phyloP scores from a whole-genome alignment of 805 yeast species.

The Yamadazyma paraphyllophila region DNA sequence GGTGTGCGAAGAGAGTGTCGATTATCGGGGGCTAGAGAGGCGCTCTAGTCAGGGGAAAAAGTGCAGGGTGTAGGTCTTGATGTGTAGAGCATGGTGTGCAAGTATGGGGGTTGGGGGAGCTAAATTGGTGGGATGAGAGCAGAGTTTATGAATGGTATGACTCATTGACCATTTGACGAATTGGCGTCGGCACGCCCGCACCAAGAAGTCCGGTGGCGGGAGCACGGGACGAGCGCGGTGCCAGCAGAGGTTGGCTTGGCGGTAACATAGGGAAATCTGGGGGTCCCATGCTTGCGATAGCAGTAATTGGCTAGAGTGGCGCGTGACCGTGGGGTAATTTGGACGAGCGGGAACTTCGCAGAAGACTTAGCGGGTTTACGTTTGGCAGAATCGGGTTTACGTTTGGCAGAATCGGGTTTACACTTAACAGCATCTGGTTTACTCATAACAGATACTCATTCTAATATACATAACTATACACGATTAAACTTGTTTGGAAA shows the following conservation, averaged over 20 bases:
- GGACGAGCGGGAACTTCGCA: too few species aligned
- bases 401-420: too few species aligned
- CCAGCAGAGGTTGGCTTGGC: neutral
- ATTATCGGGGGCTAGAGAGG: neutral
- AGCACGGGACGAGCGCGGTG: neutral
- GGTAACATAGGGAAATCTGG: too few species aligned
- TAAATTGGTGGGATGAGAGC: neutral
- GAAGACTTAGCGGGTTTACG: too few species aligned
- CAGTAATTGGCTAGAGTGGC: too few species aligned
- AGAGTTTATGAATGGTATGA: neutral
- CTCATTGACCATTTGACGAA: neutral
- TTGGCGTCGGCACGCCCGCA: neutral
- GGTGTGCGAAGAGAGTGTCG: neutral
- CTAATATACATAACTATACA: slow-evolving; percentile 6
- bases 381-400: too few species aligned
- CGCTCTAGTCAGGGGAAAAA: neutral
- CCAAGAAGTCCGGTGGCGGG: neutral
- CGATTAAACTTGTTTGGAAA: slow-evolving; percentile 18
- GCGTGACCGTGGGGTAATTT: too few species aligned
- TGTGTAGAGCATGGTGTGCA: neutral
- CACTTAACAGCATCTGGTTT: too few species aligned
- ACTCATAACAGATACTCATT: neutral
- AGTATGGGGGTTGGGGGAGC: neutral
- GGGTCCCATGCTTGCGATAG: too few species aligned
- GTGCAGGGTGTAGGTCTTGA: neutral